phyloP scores from a whole-genome alignment of 129 eudicot genomes.

The Artemisia argyi region DNA sequence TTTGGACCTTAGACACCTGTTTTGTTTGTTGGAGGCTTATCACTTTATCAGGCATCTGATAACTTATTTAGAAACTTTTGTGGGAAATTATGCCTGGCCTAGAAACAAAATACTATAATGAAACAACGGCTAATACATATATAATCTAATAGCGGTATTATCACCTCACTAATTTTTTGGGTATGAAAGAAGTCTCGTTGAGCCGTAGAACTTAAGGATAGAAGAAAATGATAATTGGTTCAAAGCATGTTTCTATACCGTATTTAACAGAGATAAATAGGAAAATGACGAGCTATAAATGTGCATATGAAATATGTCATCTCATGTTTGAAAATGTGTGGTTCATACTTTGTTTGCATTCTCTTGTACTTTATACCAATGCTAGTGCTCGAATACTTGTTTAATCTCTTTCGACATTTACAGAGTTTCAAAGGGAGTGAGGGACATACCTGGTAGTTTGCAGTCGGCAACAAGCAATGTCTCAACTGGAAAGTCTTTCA shows the following conservation, averaged over 20 bases:
- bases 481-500: constrained; percentile 72
- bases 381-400: too few species aligned
- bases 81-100: not conserved
- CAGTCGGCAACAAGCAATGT: constrained; percentile 82
- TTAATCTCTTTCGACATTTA: constrained; percentile 4
- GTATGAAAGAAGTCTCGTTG: too few species aligned
- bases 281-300: not conserved
- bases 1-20: not conserved
- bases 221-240: too few species aligned
- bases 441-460: constrained; percentile 77
- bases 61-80: not conserved
- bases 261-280: not conserved
- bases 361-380: constrained; percentile 10
- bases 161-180: too few species aligned
- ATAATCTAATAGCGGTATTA: too few species aligned
- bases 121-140: too few species aligned
- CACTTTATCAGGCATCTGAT: not conserved
- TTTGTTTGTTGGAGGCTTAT: not conserved
- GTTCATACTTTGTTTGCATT: constrained; percentile 10
- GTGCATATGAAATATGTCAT: constrained; percentile 2
- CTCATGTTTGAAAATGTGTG: not conserved
- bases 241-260: too few species aligned
- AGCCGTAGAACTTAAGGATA: too few species aligned
- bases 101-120: too few species aligned
- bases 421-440: constrained; percentile 90